phyloP scores from a whole-genome alignment of 2,329 filamentous ascomycete genomes.

The Phaeosphaeriaceae sp. region DNA sequence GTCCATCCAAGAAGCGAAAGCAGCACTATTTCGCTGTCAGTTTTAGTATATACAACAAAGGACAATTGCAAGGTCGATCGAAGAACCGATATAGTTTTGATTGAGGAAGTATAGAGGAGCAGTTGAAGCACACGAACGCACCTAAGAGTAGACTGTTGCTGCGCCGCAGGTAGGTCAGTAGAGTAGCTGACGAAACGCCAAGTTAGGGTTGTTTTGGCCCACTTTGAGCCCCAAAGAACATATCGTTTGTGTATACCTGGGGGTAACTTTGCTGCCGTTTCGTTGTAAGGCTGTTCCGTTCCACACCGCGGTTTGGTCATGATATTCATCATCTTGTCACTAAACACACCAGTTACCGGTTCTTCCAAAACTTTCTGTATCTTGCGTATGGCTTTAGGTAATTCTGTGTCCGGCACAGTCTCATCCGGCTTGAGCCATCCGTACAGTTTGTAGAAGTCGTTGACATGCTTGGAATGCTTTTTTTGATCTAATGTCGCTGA shows the following conservation, averaged over 20 bases:
- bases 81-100: no score
- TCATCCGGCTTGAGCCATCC: conserved; percentile 32
- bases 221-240: conserved; percentile 38
- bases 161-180: conserved; percentile 21
- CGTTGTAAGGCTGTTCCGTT: conserved; percentile 31
- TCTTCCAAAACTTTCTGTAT: conserved; percentile 34
- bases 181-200: conserved; percentile 38
- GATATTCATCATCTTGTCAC: conserved; percentile 31
- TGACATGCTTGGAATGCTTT: conserved; percentile 33
- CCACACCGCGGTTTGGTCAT: conserved; percentile 36
- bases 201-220: conserved; percentile 32
- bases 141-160: conserved; percentile 31
- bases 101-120: neutral
- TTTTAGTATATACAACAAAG: neutral
- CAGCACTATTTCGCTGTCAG: conserved; percentile 17
- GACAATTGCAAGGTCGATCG: no score
- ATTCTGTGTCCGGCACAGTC: conserved; percentile 27
- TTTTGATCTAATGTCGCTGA: conserved; percentile 19
- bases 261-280: conserved; percentile 20
- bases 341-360: conserved; percentile 33
- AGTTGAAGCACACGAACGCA: neutral
- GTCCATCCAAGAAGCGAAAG: conserved; percentile 36
- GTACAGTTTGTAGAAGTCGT: conserved; percentile 39
- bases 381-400: conserved; percentile 35
- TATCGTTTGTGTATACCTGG: conserved; percentile 23